Evolutionary conservation across 352 stramenopile species (phyloP), one percentile per base, ranked within the genome.

Genomic region (Pilasporangium apinafurcum): DNA sequence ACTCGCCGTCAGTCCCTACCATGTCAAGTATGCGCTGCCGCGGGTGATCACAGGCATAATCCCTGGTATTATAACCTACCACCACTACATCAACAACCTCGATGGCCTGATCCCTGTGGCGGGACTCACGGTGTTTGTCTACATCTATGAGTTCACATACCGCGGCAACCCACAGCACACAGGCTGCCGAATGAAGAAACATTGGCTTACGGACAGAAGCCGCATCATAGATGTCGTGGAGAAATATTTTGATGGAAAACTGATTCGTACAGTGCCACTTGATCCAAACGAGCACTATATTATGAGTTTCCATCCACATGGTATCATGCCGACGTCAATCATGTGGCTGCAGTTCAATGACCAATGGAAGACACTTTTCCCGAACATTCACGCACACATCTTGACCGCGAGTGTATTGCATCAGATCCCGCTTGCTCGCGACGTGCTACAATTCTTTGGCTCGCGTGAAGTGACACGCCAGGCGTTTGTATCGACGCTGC

Each of bases 321-420:
- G 81, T 21, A 85, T 91, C 45, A 83, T 86, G 58, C 58, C 81
- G 3, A 73, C 79, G 5, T 81, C 81, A 1, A 64, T 80, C 7
- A 78, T 83, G 53, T 93, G 78, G 78, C 60, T 93, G n/a, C 66
- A 79, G 47, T 88, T 89, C 45, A 86, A 59, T 3, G 53, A 71
- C 7, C 60, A 81, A 44, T 93, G 78, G 78, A 65, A 66, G 24
- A 45, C 53, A 14, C 43, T 86, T 16, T 91, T 88, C 53, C 81
- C 81, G 0, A 65, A 68, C 25, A 56, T 90, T 18, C 66, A 87
- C 40, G 68, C 76, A 5, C 63, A 76, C 33, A 69, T 89, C 25
- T 54, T 93, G 43, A 83, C 71, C 8, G 81, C 81, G 22, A 87
- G 75, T 46, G 68, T 93, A 41, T 42, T 93, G 29, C 81, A 93